Evolutionary conservation across 2,329 filamentous ascomycete species (phyloP).

Genomic region (Fusarium sambucinum): DNA sequence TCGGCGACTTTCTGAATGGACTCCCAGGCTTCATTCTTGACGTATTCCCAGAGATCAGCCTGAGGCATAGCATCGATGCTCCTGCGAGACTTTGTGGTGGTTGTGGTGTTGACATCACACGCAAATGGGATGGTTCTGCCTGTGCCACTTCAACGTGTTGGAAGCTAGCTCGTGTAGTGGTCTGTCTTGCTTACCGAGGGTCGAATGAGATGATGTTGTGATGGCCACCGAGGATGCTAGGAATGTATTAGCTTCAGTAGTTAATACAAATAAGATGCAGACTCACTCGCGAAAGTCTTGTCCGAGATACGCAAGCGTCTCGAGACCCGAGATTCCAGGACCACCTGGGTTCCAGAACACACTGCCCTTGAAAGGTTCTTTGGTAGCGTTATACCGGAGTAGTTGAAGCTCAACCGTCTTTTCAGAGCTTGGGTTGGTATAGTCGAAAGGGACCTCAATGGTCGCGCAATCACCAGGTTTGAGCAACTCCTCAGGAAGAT

Average conservation of each 20-base stretch:
- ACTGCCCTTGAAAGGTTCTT: conserved; percentile 51
- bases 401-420: conserved; percentile 51
- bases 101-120: conserved; percentile 5
- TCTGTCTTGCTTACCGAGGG: conserved; percentile 28
- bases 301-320: conserved; percentile 24
- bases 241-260: not conserved
- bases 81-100: conserved; percentile 13
- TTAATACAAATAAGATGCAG: accelerated
- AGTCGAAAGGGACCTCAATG: conserved; percentile 56
- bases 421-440: conserved; percentile 46
- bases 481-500: conserved; percentile 10
- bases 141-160: conserved; percentile 17
- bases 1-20: conserved; percentile 10
- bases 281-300: conserved; percentile 26
- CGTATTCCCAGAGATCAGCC: conserved; percentile 24
- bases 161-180: accelerated
- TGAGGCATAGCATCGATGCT: conserved; percentile 5
- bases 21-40: conserved; percentile 14
- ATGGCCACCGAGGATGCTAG: conserved; percentile 30
- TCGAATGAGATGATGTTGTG: conserved; percentile 39
- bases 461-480: conserved; percentile 50
- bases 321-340: conserved; percentile 45
- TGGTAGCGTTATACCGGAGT: conserved; percentile 48
- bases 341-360: conserved; percentile 57
- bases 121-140: conserved; percentile 38